Base-by-base conservation (phyloP, 768 basidiomycete species). In the Tephrocybe sp. region DNA sequence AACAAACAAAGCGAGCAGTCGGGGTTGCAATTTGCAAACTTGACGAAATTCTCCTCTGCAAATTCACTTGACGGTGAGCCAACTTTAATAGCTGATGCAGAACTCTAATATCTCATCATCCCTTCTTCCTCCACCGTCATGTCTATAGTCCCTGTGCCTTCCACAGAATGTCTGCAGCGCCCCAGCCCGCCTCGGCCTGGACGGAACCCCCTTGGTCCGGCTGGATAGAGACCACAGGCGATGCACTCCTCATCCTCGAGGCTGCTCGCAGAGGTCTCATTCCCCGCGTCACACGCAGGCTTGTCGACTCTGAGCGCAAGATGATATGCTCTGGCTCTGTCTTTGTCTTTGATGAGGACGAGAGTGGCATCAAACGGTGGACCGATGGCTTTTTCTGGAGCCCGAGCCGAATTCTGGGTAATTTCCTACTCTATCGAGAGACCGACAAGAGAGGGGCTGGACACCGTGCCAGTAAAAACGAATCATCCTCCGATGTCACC, bases 361-460 rank as follows among this genome's bases (percentile, higher is more conserved):
- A 95, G 70, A 92, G 90, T 61, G 93, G 94, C 22, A 98, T 98
- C 73, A 95, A 94, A 72, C 80, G 94, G 37, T 97, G 94, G 91
- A 98, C 94, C 1, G 94, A 98, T 69, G 93, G 94, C n/a, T 86
- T 90, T 64, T 88, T 88, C 64, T 97, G 94, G 94, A 90, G 87
- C 57, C 94, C 94, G 0, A 88, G 86, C 56, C 77, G 94, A 50
- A 97, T 97, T 22, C 72, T 97, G 50, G 91, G 91, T 59, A 97
- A 97, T 67, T 98, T 97, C 63, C 74, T 98, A 60, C 83, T 95
- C 54, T 97, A 97, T 69, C 86, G 94, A 55, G 91, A 97, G 70
- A 92, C 91, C 5, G 91, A 94, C 66, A 92, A 91, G 69, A 74
- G 84, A 44, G 84, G 84, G 16, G 75, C 80, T 13, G 80, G 83